Evolutionary conservation across 108 stramenopile genomes (phyloP), one percentile per base, ranked within the genome.

Genomic region (Stephanodiscus triporus): DNA sequence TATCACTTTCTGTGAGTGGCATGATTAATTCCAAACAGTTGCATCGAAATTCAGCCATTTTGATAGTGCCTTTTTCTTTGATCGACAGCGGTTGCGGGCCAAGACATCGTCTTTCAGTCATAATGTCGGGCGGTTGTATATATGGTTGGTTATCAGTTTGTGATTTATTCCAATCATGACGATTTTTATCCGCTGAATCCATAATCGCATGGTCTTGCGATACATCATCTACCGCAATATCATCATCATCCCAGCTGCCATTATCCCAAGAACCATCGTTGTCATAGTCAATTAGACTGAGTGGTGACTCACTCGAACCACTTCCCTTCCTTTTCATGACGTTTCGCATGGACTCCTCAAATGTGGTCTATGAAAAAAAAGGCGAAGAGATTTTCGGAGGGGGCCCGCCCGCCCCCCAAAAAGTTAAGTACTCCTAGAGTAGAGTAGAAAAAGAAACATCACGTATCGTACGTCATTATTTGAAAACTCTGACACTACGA

Each of bases 11-110:
- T 29, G 58, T 32, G 16, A 59, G 58, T 6, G 58, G 58, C 58
- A 59, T 38, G 11, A 63, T 63, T n/a, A 8, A 63, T 63, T 63
- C 62, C 36, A 63, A 38, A 38, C 62, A 63, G 22, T 63, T 63
- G 36, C 40, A 63, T 38, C 42, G 62, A 34, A 63, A 38, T 38
- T 63, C 62, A 42, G 22, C 37, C 32, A 19, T 38, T 63, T 63
- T 34, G 62, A 43, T 11, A 5, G 32, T 20, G 19, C 22, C 10
- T 19, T 23, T 11, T 23, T 63, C 37, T 42, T 2, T 19, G 1
- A 19, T 63, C 0, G 24, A 53, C 24, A 7, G 51, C 24, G 51
- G 6, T 14, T 6, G 51, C 51, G 8, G 20, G 51, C 0, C 51
- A 53, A 53, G 7, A 53, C 1, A 53, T 20, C 8, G 51, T 53